phyloP scores from a whole-genome alignment of 352 stramenopile genomes.

The Thraustochytrium striatum region DNA sequence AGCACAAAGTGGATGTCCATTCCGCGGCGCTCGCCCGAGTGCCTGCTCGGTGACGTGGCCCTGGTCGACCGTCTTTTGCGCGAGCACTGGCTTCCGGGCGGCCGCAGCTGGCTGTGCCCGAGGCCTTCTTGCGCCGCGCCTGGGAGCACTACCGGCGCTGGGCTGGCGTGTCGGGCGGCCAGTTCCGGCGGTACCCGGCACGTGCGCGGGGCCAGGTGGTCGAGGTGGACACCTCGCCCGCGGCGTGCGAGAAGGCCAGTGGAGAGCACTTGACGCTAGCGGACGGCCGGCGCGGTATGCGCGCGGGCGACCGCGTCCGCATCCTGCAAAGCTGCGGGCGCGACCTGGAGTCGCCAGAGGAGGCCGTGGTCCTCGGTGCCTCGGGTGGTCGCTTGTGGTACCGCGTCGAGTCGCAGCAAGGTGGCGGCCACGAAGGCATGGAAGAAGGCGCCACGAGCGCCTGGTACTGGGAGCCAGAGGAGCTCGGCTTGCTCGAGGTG shows the following conservation, averaged over 20 bases:
- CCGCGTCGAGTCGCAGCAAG: conserved; percentile 87
- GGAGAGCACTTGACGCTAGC: conserved; percentile 73
- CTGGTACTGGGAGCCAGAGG: conserved; percentile 89
- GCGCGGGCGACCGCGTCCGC: conserved; percentile 86
- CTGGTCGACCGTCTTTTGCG: conserved; percentile 43
- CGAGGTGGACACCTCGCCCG: conserved; percentile 84
- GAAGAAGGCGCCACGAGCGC: conserved; percentile 71
- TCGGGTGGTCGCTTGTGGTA: conserved; percentile 90
- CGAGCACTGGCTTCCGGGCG: not conserved
- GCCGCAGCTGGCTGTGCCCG: conserved; percentile 58
- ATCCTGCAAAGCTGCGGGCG: conserved; percentile 86
- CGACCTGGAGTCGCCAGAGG: conserved; percentile 90
- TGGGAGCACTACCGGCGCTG: conserved; percentile 77
- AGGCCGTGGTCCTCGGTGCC: conserved; percentile 87
- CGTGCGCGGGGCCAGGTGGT: conserved; percentile 79
- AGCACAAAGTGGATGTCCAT: conserved; percentile 87
- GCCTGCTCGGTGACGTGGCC: conserved; percentile 2
- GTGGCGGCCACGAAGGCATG: conserved; percentile 78
- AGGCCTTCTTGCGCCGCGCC: conserved; percentile 64
- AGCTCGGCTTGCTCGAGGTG: conserved; percentile 61
- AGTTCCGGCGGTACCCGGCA: conserved; percentile 70
- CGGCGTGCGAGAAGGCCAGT: conserved; percentile 78
- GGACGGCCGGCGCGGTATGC: conserved; percentile 62
- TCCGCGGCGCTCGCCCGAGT: conserved; percentile 51
- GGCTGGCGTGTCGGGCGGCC: conserved; percentile 60